Base-by-base conservation (phyloP, 225 moss, liverwort and hornwort genomes). In the Takakia lepidozioides region DNA sequence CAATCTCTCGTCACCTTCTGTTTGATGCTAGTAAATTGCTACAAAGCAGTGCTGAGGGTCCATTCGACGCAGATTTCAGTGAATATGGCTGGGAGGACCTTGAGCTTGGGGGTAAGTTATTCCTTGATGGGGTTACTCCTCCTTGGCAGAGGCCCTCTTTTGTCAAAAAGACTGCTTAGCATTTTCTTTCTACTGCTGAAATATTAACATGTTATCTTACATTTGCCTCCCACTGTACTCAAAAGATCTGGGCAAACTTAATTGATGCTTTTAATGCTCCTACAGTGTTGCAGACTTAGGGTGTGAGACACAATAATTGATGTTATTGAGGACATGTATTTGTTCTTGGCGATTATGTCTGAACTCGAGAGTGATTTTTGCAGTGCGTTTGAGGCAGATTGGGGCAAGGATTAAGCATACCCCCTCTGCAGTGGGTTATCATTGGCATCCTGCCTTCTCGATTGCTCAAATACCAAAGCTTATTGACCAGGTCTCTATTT, bases 51-150 rank as follows among this genome's bases (percentile, higher is more conserved):
- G 60, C 46, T 23, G 66, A 72, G 66, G 87, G 87, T 53, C 91
- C 91, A 8, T 92, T 92, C 16, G 84, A 92, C 70, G 61, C 70
- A 19, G 61, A 78, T 53, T 92, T 92, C 44, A 92, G 91, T 69
- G 87, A 87, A 59, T 92, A 87, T 10, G 87, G 91, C 54, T 92
- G 86, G 91, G 91, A 92, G 62, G 91, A 92, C 62, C 91, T 92
- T 52, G 91, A 92, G 65, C 73, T 92, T 2, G 91, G 91, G 51
- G 86, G 86, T 84, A 69, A 63, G 53, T 25, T 22, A 16, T 19
- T 11, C 25, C 5, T 9, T 2, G 21, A n/a, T n/a, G n/a, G n/a
- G n/a, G n/a, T n/a, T n/a, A n/a, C n/a, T n/a, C n/a, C n/a, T n/a
- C n/a, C n/a, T n/a, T n/a, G n/a, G n/a, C n/a, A n/a, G n/a, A n/a